Base-by-base conservation (phyloP, 1,139 yeast genomes). In the Candida sanyaensis region DNA sequence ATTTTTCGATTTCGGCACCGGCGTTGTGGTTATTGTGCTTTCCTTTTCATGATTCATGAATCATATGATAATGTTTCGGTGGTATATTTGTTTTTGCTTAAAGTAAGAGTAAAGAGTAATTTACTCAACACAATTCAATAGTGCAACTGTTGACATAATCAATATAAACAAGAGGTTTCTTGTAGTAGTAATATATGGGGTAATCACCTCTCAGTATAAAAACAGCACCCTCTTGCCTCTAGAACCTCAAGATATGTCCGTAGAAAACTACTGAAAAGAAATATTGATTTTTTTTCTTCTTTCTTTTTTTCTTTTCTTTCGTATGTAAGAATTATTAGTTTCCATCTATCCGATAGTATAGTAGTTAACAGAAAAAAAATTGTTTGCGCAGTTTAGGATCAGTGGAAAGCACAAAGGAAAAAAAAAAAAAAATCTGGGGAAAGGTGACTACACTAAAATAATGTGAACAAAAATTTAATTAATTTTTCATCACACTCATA, bases 401-500 rank as follows among this genome's bases (percentile, higher is more conserved):
- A 41, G 44, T 41, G 44, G 44, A 41, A 41, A 6, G 3, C 23
- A 41, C 30, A 21, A 31, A 10, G 23, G 5, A 12, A 36, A 3
- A 13, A 30, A 7, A 29, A 38, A 44, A 40, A 42, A 44, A 41
- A 45, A 45, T 45, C 47, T 45, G 47, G 47, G 47, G 47, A 45
- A 45, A 24, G 5, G 24, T 39, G 17, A 29, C 8, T 39, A n/a
- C 30, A 6, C 12, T 10, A 7, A 9, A n/a, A 21, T 32, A 32
- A 2, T 32, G 36, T 32, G 36, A 32, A 17, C 21, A 17, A 17
- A 17, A 17, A 2, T 17, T 17, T 3, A 32, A 32, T 32, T 32
- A 8, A 11, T 29, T 29, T 29, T 29, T 29, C 26, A 33, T 33
- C 24, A 33, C 37, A 13, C 37, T 6, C 38, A 36, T 29, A 23